Evolutionary conservation across 2,329 filamentous ascomycete genomes (phyloP), one percentile per base, ranked within the genome.

Genomic region (Colletotrichum noveboracense): DNA sequence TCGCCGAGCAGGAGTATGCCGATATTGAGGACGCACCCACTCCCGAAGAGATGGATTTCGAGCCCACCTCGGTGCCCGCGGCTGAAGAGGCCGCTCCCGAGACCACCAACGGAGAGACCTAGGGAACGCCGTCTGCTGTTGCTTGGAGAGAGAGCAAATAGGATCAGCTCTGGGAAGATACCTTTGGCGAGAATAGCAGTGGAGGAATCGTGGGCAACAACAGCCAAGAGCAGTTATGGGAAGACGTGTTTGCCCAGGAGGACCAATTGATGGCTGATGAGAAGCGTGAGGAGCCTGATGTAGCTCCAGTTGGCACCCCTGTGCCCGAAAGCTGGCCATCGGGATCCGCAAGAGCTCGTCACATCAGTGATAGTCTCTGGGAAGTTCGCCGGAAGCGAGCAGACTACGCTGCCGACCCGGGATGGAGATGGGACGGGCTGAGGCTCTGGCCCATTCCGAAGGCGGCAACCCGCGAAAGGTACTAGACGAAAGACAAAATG

Each of bases 11-110:
- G 14, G 80, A 80, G 32, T 80, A 81, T 64, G 79, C 80, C 34
- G 83, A 82, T 18, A 81, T 85, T 14, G 84, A 86, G 72, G 86
- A 86, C 76, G 77, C 84, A 65, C 84, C 84, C 6, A 82, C 84
- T 9, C 84, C 85, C 0, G 83, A 86, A 24, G 74, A 60, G 52
- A 77, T 77, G 70, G 65, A 77, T 5, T 48, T n/a, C 18, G 74
- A 76, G 38, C 32, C 71, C 7, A n/a, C 64, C 9, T 9, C 48
- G 18, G 38, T 21, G 13, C 7, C 64, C 12, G 21, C 64, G 8
- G 69, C 34, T 21, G 24, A 24, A 13, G 56, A 64, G 30, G n/a
- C 56, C 9, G 28, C 21, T 5, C 9, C 43, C 3, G 66, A 43
- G 24, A 32, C 18, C 16, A 26, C 43, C 9, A 32, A 61, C 30